Evolutionary conservation across 2,329 filamentous ascomycete genomes (phyloP), one percentile per base, ranked within the genome.

Genomic region (Juglanconis sp.): DNA sequence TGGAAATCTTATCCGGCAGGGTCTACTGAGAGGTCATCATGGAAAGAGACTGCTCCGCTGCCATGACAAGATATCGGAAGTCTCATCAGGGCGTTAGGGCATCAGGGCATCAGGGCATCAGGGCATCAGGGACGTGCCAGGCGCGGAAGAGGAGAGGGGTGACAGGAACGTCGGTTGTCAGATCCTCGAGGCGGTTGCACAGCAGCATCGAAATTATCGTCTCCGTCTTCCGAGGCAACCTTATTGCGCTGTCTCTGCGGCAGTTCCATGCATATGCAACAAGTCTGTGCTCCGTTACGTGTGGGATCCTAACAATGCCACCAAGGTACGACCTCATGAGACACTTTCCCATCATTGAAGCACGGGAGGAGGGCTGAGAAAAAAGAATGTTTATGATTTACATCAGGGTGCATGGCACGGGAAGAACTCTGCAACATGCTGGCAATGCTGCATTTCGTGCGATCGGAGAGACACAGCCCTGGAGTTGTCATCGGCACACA

Each of bases 181-280:
- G 8, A 31, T 46, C 36, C 31, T 44, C 46, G 48, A 52, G 47
- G 56, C 17, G 48, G 57, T 59, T 24, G 44, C 57, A 60, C 57
- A 46, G 52, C 52, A 55, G 36, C 36, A 15, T 4, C 15, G 31
- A 46, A 36, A 51, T 51, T 59, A 46, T 55, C 52, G 53, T 60
- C 38, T 13, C 38, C 46, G 52, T 44, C 35, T 42, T 40, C 40
- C 52, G 52, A 54, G 17, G 38, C 7, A 44, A 35, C 36, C 38
- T 35, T 44, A n/a, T 46, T 38, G 47, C 35, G 24, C 36, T 44
- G 52, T 34, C 52, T 46, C 52, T 51, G 17, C 57, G 50, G 42
- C 40, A 40, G 15, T 48, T 46, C 38, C 57, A 46, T 59, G 51
- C 52, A 46, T 46, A 32, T 46, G 44, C 52, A 15, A 46, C 52